These are phyloP conservation scores for Neurospora sp. DNA, from an alignment of 2,329 filamentous ascomycete genomes.

Conservation along the genomic window DNA sequence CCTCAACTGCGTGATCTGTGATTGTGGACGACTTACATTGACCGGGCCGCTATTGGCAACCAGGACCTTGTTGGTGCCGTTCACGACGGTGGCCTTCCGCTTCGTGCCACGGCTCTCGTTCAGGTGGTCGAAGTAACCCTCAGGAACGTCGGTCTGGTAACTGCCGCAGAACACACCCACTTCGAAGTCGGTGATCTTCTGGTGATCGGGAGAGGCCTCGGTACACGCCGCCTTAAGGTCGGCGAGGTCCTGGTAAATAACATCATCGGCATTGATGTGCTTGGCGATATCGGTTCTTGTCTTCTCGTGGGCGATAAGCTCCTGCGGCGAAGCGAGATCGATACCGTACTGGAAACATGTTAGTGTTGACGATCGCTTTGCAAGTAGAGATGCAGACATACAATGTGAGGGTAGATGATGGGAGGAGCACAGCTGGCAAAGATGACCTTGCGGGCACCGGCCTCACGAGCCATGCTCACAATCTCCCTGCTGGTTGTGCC, in stretches of 20 bases:
- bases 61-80: constrained; percentile 1
- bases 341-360: constrained; percentile 31
- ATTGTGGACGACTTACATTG: constrained; percentile 29
- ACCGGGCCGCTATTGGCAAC: constrained; percentile 33
- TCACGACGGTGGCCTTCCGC: constrained; percentile 33
- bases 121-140: constrained; percentile 74
- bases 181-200: constrained; percentile 58
- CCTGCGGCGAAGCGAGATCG: constrained; percentile 32
- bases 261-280: constrained; percentile 35
- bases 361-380: not conserved
- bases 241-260: constrained; percentile 52
- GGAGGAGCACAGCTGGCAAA: constrained; percentile 75
- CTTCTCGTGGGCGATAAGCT: constrained; percentile 32
- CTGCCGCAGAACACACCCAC: constrained; percentile 85
- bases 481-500: constrained; percentile 67
- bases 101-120: constrained; percentile 62
- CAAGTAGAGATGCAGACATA: constrained; percentile 31
- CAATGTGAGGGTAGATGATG: constrained; percentile 80
- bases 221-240: constrained; percentile 75
- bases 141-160: constrained; percentile 71
- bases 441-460: constrained; percentile 71
- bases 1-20: not conserved
- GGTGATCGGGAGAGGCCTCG: constrained; percentile 52
- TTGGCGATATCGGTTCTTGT: constrained; percentile 31
- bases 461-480: constrained; percentile 70